Conservation (phyloP, 495 filamentous ascomycete species). For the Xylaria intraflava region DNA sequence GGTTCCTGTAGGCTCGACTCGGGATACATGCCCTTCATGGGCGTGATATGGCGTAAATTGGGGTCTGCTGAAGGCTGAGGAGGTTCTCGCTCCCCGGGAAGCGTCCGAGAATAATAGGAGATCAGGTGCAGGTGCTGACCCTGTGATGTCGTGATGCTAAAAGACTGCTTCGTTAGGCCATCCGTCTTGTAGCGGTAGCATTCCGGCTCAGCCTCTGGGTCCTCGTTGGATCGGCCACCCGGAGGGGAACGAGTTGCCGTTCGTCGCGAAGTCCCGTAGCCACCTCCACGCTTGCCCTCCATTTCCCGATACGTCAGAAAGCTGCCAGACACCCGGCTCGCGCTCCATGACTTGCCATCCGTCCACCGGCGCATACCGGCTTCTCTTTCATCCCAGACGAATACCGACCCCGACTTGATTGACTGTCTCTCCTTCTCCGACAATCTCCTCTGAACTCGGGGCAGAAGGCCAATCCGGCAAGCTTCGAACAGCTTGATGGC, state of each 20-base stretch:
- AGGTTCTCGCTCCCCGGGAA: constrained; percentile 58
- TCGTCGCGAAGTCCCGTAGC: constrained; percentile 43
- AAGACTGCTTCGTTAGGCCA: constrained; percentile 97
- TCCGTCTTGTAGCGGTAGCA: constrained; percentile 97
- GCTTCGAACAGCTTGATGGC: constrained; percentile 97
- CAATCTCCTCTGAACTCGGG: constrained; percentile 83
- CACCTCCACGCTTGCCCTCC: constrained; percentile 78
- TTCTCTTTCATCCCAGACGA: constrained; percentile 98
- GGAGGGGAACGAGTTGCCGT: constrained; percentile 70
- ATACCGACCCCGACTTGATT: constrained; percentile 92
- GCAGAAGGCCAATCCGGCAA: constrained; percentile 81
- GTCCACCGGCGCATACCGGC: constrained; percentile 98
- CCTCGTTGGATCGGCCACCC: constrained; percentile 68
- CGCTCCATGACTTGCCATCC: constrained; percentile 98
- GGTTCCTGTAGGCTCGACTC: constrained; percentile 92
- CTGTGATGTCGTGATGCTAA: constrained; percentile 89
- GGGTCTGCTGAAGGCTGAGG: constrained; percentile 76
- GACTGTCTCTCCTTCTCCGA: constrained; percentile 96
- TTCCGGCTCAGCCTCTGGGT: constrained; percentile 81
- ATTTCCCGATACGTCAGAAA: constrained; percentile 97
- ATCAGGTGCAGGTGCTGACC: constrained; percentile 94
- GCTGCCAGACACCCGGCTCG: constrained; percentile 92
- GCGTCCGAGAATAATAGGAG: constrained; percentile 84
- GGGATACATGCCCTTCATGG: constrained; percentile 88
- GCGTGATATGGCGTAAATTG: constrained; percentile 72